Base-by-base conservation (phyloP, 2,329 filamentous ascomycete genomes). In the Epichloe elymi region DNA sequence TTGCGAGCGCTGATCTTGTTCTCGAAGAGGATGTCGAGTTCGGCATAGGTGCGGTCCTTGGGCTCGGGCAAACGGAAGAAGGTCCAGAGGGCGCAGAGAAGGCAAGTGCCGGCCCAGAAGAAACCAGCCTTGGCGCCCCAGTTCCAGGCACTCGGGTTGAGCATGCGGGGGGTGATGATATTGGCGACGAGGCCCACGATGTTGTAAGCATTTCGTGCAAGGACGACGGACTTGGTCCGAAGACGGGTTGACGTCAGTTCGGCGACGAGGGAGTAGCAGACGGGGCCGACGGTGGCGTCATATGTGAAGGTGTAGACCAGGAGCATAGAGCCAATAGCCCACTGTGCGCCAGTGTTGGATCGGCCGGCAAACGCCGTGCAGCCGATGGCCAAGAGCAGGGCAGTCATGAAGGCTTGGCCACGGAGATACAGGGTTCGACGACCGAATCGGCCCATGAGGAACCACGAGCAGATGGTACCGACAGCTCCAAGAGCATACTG, bases 211-310 rank as follows among this genome's bases (percentile, higher is more conserved):
- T 67, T 70, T 46, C 72, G 64, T 1, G 69, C 71, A 17, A 74
- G 59, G 12, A 72, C 71, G 17, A 74, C 67, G 0, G 71, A 70
- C 60, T 74, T 71, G 46, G 68, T 71, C 44, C 71, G 66, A 19
- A 74, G 65, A 39, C 72, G 71, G 4, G 70, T 73, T 0, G 70
- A 72, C 0, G 67, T 65, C 3, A 74, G 54, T 58, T 74, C 72
- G 1, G 72, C 79, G 4, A 95, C 88, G 36, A 95, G 76, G 76
- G 87, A 91, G 69, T 93, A 95, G 68, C 86, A 89, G 26, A 95
- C 87, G 38, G 55, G 67, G 0, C 67, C 67, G 26, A 70, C 63
- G 5, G 67, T 69, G 39, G 59, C 59, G 53, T 70, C 61, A 50
- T 69, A 70, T 46, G 70, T 65, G 33, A 73, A 68, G 19, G 69